Base-by-base conservation (phyloP, 2,329 filamentous ascomycete species). In the Rugonectria rugulosa region DNA sequence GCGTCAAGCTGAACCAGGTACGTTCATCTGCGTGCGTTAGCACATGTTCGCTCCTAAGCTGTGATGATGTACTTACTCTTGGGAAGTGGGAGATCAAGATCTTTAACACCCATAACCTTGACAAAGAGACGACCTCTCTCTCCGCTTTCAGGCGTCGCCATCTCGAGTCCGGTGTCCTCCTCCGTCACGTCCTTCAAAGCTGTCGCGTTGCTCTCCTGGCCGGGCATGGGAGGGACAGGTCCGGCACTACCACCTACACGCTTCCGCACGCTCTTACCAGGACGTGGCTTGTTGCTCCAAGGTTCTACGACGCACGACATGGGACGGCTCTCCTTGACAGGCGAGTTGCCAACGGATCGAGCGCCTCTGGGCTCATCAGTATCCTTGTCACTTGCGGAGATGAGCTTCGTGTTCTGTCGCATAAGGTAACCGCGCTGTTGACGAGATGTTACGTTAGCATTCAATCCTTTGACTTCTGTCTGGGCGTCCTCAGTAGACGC, bases 51-150 rank as follows among this genome's bases (percentile, higher is more conserved):
- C 12, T 26, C 19, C 11, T 8, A 14, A 19, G 14, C 26, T 19
- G 21, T 12, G 20, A 10, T 4, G 6, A 12, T 9, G 21, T 23
- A 75, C 89, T 82, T 83, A 95, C 92, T 94, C 77, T 88, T 90
- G 26, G 95, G 93, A 51, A 99, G 79, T 19, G 95, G 94, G 37
- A 98, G 80, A 69, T 97, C 93, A 31, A 99, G 82, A 67, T 98
- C 93, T 73, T 98, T 98, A 61, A 98, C 92, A 38, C 94, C 93
- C 73, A 98, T 89, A n/a, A 99, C 95, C 79, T 99, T 99, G 63
- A 99, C 93, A 68, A 99, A 99, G 2, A 99, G 82, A 57, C 95
- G 83, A 9, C 95, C 95, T 65, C 95, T 83, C 75, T 99, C 95
- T 55, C 88, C 88, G 48, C 87, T 91, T 55, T 97, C 93, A 50